Evolutionary conservation across 2,329 filamentous ascomycete genomes (phyloP).

Genomic region (Dactylonectria macrodidyma): DNA sequence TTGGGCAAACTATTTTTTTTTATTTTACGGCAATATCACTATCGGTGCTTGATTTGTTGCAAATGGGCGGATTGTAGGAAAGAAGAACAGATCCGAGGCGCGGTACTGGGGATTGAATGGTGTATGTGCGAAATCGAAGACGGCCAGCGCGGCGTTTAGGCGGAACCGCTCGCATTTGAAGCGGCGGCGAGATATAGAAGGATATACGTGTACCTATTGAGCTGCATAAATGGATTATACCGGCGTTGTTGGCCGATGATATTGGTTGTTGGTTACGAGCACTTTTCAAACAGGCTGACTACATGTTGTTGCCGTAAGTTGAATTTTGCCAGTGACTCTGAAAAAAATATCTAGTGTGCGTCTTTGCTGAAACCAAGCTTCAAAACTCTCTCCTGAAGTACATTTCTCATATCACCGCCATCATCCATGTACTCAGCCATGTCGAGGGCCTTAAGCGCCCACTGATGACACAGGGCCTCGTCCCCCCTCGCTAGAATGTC

Average conservation of each 20-base stretch:
- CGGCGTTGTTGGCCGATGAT: not conserved
- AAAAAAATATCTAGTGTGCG: not conserved
- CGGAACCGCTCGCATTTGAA: not conserved
- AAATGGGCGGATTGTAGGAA: not conserved
- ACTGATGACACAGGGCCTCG: conserved; percentile 68
- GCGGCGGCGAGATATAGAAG: not conserved
- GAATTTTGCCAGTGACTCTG: not conserved
- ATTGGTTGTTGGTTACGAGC: not conserved
- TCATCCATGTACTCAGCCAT: conserved; percentile 73
- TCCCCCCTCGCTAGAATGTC: conserved; percentile 74
- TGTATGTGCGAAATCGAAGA: not conserved
- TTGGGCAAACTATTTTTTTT: not conserved
- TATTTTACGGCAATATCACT: not conserved
- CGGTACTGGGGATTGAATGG: not conserved
- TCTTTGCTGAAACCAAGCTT: conserved; percentile 52
- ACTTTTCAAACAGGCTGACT: not conserved
- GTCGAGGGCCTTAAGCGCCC: conserved; percentile 75
- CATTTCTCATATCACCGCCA: conserved; percentile 60
- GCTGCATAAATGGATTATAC: conserved; percentile 9
- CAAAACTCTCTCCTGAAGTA: conserved; percentile 62
- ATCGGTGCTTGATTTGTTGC: not conserved
- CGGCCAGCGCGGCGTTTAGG: conserved; percentile 6
- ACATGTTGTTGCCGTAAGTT: not conserved
- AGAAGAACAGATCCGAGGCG: not conserved
- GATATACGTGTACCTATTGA: not conserved